Percentiles rank a stretch among this genome's conserved stretches.
phyloP scores from a whole-genome alignment of 2,329 filamentous ascomycete genomes.

The Cyclaneusma minus region DNA sequence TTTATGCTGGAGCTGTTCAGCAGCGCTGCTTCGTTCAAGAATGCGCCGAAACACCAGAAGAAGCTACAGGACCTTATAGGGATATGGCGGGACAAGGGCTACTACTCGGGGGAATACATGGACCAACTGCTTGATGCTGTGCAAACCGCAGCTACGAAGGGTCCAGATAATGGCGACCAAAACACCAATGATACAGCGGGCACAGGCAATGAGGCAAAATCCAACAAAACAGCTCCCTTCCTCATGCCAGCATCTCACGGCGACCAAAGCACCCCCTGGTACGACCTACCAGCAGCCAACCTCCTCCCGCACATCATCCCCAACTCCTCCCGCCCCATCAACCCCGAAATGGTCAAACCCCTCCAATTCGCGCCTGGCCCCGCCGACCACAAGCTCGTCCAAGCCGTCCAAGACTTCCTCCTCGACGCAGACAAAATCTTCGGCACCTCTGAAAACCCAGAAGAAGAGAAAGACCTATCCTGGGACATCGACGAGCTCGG shows the following conservation, averaged over 20 bases:
- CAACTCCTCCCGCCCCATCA: slow-evolving; percentile 61
- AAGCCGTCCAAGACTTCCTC: slow-evolving; percentile 56
- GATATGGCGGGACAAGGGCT: slow-evolving; percentile 54
- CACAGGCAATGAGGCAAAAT: slow-evolving; percentile 15
- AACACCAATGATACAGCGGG: slow-evolving; percentile 6
- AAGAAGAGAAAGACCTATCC: slow-evolving; percentile 29
- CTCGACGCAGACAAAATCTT: slow-evolving; percentile 57
- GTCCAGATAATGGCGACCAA: slow-evolving; percentile 6
- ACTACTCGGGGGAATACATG: slow-evolving; percentile 39
- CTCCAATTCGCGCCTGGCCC: slow-evolving; percentile 54
- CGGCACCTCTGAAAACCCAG: slow-evolving; percentile 28
- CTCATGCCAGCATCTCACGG: slow-evolving; percentile 65
- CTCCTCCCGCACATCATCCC: slow-evolving; percentile 67
- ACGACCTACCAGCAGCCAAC: slow-evolving; percentile 69
- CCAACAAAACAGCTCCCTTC: slow-evolving; percentile 43
- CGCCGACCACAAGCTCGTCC: slow-evolving; percentile 47
- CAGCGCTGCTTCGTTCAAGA: slow-evolving; percentile 37
- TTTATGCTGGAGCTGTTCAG: slow-evolving; percentile 47
- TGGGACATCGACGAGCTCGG: slow-evolving; percentile 64
- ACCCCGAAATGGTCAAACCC: slow-evolving; percentile 53
- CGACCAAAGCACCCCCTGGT: slow-evolving; percentile 56
- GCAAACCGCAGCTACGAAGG: slow-evolving; percentile 22
- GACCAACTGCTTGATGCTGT: slow-evolving; percentile 43
- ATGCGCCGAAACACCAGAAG: slow-evolving; percentile 47
- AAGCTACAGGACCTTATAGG: slow-evolving; percentile 50